phyloP scores from a whole-genome alignment of 805 yeast genomes.

The Yarrowia osloensis region DNA sequence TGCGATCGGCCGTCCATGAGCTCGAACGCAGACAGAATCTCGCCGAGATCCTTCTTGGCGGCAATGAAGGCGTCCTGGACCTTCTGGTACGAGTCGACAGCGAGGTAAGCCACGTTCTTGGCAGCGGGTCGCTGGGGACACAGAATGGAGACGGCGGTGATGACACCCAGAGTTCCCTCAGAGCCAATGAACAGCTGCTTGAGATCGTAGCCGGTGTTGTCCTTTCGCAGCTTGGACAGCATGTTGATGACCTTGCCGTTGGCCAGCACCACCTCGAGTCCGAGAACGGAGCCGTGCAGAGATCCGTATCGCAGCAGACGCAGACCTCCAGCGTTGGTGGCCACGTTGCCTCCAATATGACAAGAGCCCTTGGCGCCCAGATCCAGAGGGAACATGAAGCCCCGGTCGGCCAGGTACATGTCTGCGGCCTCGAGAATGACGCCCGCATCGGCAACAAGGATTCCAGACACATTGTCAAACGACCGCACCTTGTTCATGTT shows the following conservation, averaged over 20 bases:
- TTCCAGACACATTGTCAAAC: constrained; percentile 81
- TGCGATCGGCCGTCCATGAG: constrained; percentile 82
- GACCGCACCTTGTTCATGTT: constrained; percentile 75
- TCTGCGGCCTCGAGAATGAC: constrained; percentile 86
- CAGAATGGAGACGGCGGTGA: constrained; percentile 85
- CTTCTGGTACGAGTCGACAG: constrained; percentile 75
- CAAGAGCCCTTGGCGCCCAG: constrained; percentile 97
- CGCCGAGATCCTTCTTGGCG: constrained; percentile 78
- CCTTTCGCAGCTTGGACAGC: constrained; percentile 84
- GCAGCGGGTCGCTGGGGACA: constrained; percentile 89
- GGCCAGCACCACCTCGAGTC: constrained; percentile 89
- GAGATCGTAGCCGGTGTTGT: constrained; percentile 91
- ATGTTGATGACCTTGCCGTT: constrained; percentile 81
- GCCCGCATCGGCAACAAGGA: constrained; percentile 88
- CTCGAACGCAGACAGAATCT: constrained; percentile 89
- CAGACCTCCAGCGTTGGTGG: constrained; percentile 95
- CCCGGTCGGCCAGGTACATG: constrained; percentile 70
- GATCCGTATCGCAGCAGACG: constrained; percentile 87
- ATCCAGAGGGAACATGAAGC: constrained; percentile 89
- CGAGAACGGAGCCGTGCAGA: constrained; percentile 86
- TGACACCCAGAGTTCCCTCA: constrained; percentile 88
- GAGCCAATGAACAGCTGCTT: constrained; percentile 92
- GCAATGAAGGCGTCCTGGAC: constrained; percentile 78
- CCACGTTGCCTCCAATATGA: constrained; percentile 92
- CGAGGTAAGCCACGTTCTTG: constrained; percentile 85